phyloP scores from a whole-genome alignment of 208 protist species.

The Sergeia podlipaevii region DNA sequence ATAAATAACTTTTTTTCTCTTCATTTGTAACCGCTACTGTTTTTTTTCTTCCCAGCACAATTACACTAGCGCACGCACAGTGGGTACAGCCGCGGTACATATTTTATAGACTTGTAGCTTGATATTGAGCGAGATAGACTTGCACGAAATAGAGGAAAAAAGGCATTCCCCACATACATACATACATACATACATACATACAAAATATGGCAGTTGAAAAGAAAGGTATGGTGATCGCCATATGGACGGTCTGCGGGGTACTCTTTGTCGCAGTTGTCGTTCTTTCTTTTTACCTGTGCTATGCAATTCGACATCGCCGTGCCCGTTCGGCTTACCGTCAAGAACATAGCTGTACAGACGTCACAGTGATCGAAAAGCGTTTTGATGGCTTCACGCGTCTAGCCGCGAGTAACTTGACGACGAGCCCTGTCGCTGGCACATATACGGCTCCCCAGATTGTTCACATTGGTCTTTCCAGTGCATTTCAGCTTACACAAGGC shows the following conservation, averaged over 20 bases:
- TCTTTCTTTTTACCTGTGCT: constrained; percentile 27
- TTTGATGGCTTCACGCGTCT: constrained; percentile 23
- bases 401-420: constrained; percentile 13
- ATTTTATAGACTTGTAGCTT: too few relatives aligned
- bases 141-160: neutral
- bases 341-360: too few relatives aligned
- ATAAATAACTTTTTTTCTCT: neutral
- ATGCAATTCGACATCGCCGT: too few relatives aligned
- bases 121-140: too few relatives aligned
- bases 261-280: constrained; percentile 39
- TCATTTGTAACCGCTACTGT: too few relatives aligned
- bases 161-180: neutral
- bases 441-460: constrained; percentile 22
- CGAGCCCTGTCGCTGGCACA: constrained; percentile 15
- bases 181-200: neutral
- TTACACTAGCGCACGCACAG: too few relatives aligned
- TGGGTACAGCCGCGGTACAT: too few relatives aligned
- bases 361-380: too few relatives aligned
- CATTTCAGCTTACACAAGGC: too few relatives aligned
- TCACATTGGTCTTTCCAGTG: constrained; percentile 14
- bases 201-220: constrained; percentile 29
- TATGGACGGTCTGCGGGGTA: constrained; percentile 49
- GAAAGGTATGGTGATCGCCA: constrained; percentile 36
- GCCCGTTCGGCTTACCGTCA: too few relatives aligned
- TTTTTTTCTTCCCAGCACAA: too few relatives aligned